Percentiles rank a stretch among this genome's conserved stretches.
These are phyloP conservation scores for Rosa rugosa DNA, from an alignment of 306 rosid species.

Conservation along the genomic window DNA sequence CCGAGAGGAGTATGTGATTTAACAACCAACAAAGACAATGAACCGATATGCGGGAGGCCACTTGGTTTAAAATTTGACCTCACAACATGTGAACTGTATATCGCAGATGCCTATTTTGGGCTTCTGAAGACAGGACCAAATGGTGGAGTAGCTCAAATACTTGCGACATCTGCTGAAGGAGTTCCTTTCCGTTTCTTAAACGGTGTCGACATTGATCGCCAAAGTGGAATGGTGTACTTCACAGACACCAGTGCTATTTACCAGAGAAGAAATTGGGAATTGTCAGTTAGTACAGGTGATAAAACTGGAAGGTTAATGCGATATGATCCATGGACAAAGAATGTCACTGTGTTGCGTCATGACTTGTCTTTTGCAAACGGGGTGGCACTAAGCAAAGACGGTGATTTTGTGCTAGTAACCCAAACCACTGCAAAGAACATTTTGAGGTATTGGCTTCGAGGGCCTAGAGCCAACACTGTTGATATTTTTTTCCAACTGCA, in stretches of 20 bases:
- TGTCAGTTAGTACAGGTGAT: constrained; percentile 36
- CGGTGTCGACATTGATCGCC: constrained; percentile 46
- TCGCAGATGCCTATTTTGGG: constrained; percentile 58
- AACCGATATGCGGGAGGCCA: constrained; percentile 59
- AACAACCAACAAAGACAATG: constrained; percentile 17
- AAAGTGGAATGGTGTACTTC: constrained; percentile 44
- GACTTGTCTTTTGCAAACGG: constrained; percentile 61
- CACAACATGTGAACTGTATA: constrained; percentile 32
- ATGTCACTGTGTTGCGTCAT: constrained; percentile 37
- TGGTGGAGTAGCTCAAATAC: constrained; percentile 44
- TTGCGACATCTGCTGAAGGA: constrained; percentile 43
- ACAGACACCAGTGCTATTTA: constrained; percentile 49
- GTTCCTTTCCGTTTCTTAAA: constrained; percentile 45
- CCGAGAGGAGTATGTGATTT: constrained; percentile 40
- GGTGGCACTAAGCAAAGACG: constrained; percentile 53
- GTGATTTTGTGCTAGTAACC: constrained; percentile 41
- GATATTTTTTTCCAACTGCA: constrained; percentile 21
- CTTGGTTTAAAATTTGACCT: constrained; percentile 42
- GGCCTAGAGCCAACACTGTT: constrained; percentile 2
- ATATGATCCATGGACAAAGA: constrained; percentile 38
- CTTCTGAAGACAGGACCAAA: constrained; percentile 37
- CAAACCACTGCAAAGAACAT: constrained; percentile 34
- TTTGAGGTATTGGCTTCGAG: constrained; percentile 35
- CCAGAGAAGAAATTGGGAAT: constrained; percentile 46
- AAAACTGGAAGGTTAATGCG: constrained; percentile 48